Evolutionary conservation across 169 alveolate species (phyloP).

Genomic region (Plasmodium reichenowi): DNA sequence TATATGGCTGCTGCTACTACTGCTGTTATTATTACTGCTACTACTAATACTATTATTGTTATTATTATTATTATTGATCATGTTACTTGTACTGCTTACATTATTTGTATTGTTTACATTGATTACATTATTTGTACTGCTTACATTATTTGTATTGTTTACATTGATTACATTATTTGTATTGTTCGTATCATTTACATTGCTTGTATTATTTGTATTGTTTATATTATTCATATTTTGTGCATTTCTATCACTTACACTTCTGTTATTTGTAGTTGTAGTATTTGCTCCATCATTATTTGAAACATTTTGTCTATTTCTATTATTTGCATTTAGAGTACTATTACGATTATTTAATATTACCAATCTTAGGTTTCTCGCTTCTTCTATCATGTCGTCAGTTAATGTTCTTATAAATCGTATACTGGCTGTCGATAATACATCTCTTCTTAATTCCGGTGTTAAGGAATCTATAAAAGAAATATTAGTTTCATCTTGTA

Average conservation of each 20-base stretch:
- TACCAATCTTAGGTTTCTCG: constrained; percentile 78
- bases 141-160: not conserved
- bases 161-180: no score
- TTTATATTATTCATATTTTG: not conserved
- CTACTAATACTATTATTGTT: no score
- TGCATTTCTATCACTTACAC: not conserved
- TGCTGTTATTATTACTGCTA: no score
- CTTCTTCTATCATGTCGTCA: constrained; percentile 85
- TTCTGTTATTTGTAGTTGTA: constrained; percentile 5
- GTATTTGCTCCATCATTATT: constrained; percentile 1
- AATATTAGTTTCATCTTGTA: constrained; percentile 84
- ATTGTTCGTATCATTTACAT: no score
- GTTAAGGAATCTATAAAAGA: constrained; percentile 85
- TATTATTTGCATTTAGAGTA: constrained; percentile 12
- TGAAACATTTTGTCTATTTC: constrained; percentile 5
- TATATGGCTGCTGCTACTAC: not conserved
- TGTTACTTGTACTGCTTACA: not conserved
- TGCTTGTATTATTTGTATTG: constrained; percentile 7
- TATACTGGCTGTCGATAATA: constrained; percentile 82
- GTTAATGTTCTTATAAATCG: constrained; percentile 84
- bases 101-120: no score
- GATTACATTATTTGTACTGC: not conserved
- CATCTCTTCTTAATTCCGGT: constrained; percentile 87
- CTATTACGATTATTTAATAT: constrained; percentile 25
- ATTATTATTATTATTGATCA: not conserved